A percentile compares a stretch with the other conserved stretches of the same genome.
Conservation (phyloP, 2,329 filamentous ascomycete species). For the Fusarium setosum region DNA sequence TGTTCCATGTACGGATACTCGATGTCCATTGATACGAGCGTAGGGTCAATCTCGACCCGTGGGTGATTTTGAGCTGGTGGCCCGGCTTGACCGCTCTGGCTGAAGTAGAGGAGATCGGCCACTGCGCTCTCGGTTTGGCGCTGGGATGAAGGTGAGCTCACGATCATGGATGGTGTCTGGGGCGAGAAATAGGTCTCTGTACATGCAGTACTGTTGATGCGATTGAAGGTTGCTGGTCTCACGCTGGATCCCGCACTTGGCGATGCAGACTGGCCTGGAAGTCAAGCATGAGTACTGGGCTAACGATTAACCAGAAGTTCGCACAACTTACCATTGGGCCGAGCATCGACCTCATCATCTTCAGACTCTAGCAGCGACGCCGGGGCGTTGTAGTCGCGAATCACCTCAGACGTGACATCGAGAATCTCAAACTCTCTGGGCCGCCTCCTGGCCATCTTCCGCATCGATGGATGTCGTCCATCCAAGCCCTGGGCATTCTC, state of each 20-base stretch:
- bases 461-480: slow-evolving; percentile 49
- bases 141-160: slow-evolving; percentile 35
- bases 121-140: slow-evolving; percentile 50
- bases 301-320: background rate
- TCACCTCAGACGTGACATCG: slow-evolving; percentile 50
- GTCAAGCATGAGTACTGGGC: background rate
- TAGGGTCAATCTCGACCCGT: slow-evolving; percentile 31
- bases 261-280: background rate
- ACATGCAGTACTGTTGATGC: background rate
- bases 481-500: slow-evolving; percentile 51
- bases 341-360: slow-evolving; percentile 15
- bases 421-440: slow-evolving; percentile 50
- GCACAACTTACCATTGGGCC: slow-evolving; percentile 10
- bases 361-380: slow-evolving; percentile 34
- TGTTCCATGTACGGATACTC: slow-evolving; percentile 42
- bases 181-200: slow-evolving; percentile 15
- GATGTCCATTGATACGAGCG: slow-evolving; percentile 34
- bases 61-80: background rate
- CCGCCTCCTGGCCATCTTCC: slow-evolving; percentile 40
- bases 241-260: background rate
- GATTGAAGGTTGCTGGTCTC: background rate
- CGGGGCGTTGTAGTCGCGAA: slow-evolving; percentile 49
- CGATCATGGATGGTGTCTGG: slow-evolving; percentile 4
- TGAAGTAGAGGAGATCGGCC: slow-evolving; percentile 49
- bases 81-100: slow-evolving; percentile 44